Evolutionary conservation across 768 basidiomycete species (phyloP).

Genomic region (Cystofilobasidium capitatum): DNA sequence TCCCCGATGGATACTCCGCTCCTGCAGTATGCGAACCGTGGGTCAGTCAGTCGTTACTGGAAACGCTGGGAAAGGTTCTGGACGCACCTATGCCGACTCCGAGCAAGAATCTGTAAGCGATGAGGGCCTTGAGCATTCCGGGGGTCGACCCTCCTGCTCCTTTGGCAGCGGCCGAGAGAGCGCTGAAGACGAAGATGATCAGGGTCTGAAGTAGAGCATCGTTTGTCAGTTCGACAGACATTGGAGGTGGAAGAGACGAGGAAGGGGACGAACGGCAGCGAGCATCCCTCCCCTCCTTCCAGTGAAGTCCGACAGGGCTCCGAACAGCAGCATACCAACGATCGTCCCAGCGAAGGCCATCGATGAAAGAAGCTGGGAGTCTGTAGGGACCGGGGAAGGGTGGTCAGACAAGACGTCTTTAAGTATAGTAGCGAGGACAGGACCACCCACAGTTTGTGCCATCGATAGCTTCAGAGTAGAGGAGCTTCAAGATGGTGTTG

Average conservation of each 20-base stretch:
- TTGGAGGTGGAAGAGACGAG: not conserved
- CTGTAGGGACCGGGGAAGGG: not conserved
- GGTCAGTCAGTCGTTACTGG: no score
- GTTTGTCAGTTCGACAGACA: not conserved
- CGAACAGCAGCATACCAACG: slow-evolving; percentile 56
- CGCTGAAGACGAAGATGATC: slow-evolving; percentile 76
- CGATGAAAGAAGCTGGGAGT: slow-evolving; percentile 56
- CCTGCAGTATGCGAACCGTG: no score
- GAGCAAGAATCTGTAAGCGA: slow-evolving; percentile 58
- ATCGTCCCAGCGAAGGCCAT: slow-evolving; percentile 56
- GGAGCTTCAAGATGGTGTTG: slow-evolving; percentile 48
- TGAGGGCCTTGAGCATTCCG: slow-evolving; percentile 58
- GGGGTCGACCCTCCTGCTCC: slow-evolving; percentile 62
- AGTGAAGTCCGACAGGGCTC: slow-evolving; percentile 73
- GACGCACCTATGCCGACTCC: slow-evolving; percentile 42
- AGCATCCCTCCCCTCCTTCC: slow-evolving; percentile 84
- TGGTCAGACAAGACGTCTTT: not conserved
- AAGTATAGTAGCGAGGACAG: not conserved
- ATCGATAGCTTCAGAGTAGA: slow-evolving; percentile 52
- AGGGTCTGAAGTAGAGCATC: no score
- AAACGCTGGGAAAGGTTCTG: not conserved
- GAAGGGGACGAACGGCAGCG: slow-evolving; percentile 28
- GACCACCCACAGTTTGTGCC: slow-evolving; percentile 41
- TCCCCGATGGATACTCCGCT: slow-evolving; percentile 27
- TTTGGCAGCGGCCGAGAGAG: slow-evolving; percentile 67